Base-by-base conservation (phyloP, 2,329 filamentous ascomycete species). In the Colletotrichum sojae region DNA sequence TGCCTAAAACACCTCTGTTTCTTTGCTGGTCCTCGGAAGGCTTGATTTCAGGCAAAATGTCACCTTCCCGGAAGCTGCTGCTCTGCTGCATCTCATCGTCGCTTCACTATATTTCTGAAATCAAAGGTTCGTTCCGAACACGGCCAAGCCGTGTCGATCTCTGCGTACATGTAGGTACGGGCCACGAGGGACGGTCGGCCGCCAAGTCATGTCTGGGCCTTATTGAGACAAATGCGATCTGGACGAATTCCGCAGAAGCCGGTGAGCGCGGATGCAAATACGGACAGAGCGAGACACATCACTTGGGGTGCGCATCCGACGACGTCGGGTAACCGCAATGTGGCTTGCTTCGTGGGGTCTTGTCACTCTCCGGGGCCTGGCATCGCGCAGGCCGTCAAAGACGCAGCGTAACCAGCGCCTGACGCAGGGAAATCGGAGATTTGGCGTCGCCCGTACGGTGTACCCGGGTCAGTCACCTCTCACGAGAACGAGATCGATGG, bases 121-220 rank as follows among this genome's bases (percentile, higher is more conserved):
- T 10, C 10, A 36, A 54, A 58, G 40, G 20, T 59, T 53, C 63
- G 63, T 55, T 68, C 67, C 57, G 58, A 49, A 68, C 13, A 56
- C 12, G 46, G 67, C 56, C 55, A 59, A 61, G 55, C 55, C 49
- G 45, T 36, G 46, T 40, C 45, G 48, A 70, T 68, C 64, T 58
- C 36, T 36, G 40, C 12, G 39, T n/a, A 39, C 64, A 59, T 40
- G 27, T 53, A 36, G 36, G 52, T 60, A 40, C 39, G n/a, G 31
- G 40, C 67, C 53, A 58, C 45, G 56, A 67, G 48, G 31, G 31
- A 25, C 25, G 27, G 20, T 45, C 16, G n/a, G n/a, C n/a, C 12
- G 51, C 63, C 63, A 51, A 59, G 40, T 46, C 56, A 43, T 39
- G 27, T 45, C n/a, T 48, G 43, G 56, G 51, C 63, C 67, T 48